phyloP scores from a whole-genome alignment of 208 protist species.

The Leishmania braziliensis region DNA sequence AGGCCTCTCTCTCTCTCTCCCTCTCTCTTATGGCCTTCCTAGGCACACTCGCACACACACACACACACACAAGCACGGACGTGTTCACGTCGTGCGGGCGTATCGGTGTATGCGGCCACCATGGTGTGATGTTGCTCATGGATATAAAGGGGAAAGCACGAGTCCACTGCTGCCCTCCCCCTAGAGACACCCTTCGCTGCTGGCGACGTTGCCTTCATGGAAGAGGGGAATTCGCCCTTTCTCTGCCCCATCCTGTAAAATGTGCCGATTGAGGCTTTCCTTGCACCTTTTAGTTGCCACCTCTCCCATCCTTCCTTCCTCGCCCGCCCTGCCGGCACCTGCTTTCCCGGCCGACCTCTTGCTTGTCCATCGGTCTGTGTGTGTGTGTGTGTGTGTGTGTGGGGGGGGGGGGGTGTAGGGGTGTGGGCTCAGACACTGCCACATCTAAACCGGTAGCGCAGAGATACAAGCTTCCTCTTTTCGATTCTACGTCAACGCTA shows the following conservation, averaged over 20 bases:
- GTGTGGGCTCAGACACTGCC: background rate
- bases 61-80: background rate
- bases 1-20: background rate
- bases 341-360: background rate
- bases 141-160: background rate
- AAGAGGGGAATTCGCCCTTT: background rate
- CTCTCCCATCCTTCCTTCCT: background rate
- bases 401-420: too few relatives aligned
- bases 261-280: background rate
- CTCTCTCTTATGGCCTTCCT: background rate
- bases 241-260: background rate
- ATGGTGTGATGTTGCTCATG: background rate
- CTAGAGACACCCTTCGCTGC: background rate
- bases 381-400: background rate
- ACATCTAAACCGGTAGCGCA: background rate
- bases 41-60: background rate
- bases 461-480: background rate
- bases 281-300: background rate
- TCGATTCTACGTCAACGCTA: background rate
- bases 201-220: background rate
- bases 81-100: background rate
- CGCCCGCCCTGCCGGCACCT: background rate
- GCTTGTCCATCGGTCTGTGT: background rate
- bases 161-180: background rate
- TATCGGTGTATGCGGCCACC: background rate